Evolutionary conservation across 2,329 filamentous ascomycete species (phyloP), one percentile per base, ranked within the genome.

Genomic region (Hypoxylon rubiginosum): DNA sequence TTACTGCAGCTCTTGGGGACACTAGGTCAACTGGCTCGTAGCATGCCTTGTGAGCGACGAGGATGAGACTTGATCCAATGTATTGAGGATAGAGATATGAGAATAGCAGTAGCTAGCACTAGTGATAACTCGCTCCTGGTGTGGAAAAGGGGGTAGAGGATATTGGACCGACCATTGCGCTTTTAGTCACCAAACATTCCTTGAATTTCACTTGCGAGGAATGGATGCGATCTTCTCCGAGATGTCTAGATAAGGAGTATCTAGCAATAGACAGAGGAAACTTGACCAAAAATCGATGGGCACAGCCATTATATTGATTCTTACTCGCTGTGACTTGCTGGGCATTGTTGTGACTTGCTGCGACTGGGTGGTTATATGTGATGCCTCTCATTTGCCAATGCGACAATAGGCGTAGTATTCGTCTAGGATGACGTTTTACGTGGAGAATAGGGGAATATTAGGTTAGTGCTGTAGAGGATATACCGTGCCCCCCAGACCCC

Each of bases 201-300:
- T 68, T 67, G 52, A 63, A 62, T 46, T 41, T 62, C 41, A 32
- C 56, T 56, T 54, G 53, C 50, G 49, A 62, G 66, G 58, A 60
- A 60, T 67, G 54, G 46, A 58, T 51, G 39, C 55, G 43, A 68
- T 69, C 55, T 69, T 66, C 67, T 59, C 48, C 61, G 39, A 53
- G 55, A 68, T 68, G 71, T 68, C 67, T 72, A 72, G 70, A 70
- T 71, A 62, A 67, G 71, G 56, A 62, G 58, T 71, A 72, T 71
- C 69, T 75, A 73, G 72, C 66, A 70, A 54, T 67, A 69, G 66
- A 72, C 64, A 61, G 66, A 67, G 66, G 64, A 73, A 68, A 68
- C 58, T 63, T 69, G 36, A 64, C 55, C 60, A 66, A 66, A 67
- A 65, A 41, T 46, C 13, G 50, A 67, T 52, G 57, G 50, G 53